Conservation (phyloP, 257 asterid species). For the Nicotiana otophora region DNA sequence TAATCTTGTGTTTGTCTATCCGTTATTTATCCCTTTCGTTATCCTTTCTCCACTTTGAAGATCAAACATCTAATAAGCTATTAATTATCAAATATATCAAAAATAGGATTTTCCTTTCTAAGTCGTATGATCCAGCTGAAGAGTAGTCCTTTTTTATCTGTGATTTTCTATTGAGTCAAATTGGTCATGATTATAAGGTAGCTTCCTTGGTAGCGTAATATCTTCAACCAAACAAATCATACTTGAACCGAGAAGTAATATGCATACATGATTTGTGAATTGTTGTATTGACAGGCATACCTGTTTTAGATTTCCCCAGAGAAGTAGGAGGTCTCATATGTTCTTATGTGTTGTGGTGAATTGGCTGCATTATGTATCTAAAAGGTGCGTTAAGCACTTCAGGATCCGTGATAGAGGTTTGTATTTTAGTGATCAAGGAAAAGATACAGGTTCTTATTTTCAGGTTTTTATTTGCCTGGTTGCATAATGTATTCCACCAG, state of each 20-base stretch:
- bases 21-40: background rate
- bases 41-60: background rate
- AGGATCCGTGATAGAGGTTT: slow-evolving; percentile 3
- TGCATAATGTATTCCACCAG: background rate
- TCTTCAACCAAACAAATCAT: background rate
- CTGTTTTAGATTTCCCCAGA: background rate
- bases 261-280: background rate
- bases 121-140: background rate
- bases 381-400: background rate
- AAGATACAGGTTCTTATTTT: background rate
- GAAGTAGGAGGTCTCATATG: background rate
- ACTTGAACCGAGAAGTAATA: background rate
- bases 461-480: background rate
- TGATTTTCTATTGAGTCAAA: background rate
- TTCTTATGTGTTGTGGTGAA: background rate
- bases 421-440: background rate
- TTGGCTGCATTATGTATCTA: background rate
- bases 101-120: background rate
- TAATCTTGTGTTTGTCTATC: background rate
- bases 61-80: background rate
- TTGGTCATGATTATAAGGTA: background rate
- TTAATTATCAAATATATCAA: background rate
- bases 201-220: background rate
- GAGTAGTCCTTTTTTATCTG: background rate
- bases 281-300: background rate